Evolutionary conservation across 768 basidiomycete species (phyloP).

Genomic region (Pulveroboletus sp.): DNA sequence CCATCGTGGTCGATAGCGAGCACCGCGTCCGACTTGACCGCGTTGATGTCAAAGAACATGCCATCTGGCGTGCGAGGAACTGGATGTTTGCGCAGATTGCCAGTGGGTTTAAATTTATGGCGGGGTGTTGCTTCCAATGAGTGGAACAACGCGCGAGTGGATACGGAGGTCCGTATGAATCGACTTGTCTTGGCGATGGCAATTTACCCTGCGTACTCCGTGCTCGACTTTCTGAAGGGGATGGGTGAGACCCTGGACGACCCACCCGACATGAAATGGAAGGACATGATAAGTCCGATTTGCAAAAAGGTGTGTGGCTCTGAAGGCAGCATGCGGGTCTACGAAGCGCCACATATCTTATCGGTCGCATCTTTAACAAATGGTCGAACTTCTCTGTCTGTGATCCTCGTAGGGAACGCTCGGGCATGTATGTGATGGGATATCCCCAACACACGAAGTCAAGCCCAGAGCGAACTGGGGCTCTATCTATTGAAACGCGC

Average conservation of each 20-base stretch:
- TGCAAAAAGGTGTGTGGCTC: background rate
- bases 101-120: conserved; percentile 1
- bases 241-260: background rate
- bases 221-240: background rate
- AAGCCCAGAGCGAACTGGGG: background rate
- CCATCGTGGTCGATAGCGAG: conserved; percentile 61
- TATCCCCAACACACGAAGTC: background rate
- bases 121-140: conserved; percentile 9
- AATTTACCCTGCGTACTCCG: conserved; percentile 3
- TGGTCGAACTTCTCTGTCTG: background rate
- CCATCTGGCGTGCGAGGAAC: conserved; percentile 33
- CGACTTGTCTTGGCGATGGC: background rate
- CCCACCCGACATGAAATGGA: background rate
- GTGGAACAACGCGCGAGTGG: background rate
- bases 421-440: background rate
- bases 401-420: background rate
- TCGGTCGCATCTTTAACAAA: background rate
- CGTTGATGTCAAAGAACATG: conserved; percentile 39
- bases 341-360: background rate
- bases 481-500: background rate
- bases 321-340: background rate
- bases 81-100: conserved; percentile 24
- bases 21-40: conserved; percentile 61
- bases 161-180: background rate
- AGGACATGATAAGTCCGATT: background rate